Conservation (phyloP, 306 rosid genomes). For the Vigna angularis region DNA sequence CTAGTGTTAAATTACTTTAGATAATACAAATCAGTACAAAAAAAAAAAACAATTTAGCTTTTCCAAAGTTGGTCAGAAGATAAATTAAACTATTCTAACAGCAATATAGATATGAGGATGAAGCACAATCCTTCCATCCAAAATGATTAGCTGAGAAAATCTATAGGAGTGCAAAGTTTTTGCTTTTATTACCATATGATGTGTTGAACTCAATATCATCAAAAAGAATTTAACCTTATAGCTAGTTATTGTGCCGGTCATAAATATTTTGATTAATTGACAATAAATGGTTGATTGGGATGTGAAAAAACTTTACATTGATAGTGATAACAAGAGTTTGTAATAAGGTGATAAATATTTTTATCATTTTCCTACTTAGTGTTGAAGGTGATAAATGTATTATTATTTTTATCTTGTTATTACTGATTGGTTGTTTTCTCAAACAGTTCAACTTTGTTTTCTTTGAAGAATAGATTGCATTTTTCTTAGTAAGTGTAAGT, state of each 20-base stretch:
- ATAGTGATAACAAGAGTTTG: neutral
- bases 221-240: neutral
- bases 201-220: neutral
- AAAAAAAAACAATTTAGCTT: too few relatives aligned
- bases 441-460: neutral
- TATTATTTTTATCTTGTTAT: neutral
- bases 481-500: neutral
- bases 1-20: neutral
- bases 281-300: neutral
- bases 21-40: too few relatives aligned
- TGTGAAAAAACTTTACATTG: neutral
- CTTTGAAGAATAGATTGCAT: neutral
- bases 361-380: conserved; percentile 2
- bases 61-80: too few relatives aligned
- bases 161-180: neutral
- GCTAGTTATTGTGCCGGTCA: neutral
- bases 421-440: neutral
- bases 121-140: neutral
- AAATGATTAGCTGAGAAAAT: neutral
- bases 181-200: neutral
- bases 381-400: neutral
- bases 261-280: neutral
- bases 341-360: neutral
- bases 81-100: too few relatives aligned
- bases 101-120: neutral